These are phyloP conservation scores for Sanghuangporus weigelae DNA, from an alignment of 1,284 basidiomycete genomes.

Conservation along the genomic window DNA sequence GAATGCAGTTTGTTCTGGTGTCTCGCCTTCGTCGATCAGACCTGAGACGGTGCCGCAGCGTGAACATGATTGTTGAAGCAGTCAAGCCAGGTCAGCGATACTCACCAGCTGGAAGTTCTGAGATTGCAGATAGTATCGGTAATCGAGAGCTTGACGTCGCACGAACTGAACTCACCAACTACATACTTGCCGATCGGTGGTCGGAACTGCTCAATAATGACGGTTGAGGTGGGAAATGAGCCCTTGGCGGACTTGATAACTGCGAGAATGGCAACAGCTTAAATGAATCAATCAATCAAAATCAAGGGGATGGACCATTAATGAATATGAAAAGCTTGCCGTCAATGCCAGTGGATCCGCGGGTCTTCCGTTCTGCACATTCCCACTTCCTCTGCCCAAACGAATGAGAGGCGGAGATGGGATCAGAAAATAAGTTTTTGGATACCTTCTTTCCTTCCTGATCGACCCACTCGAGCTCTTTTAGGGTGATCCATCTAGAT, in stretches of 20 bases:
- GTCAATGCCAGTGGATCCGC: constrained; percentile 33
- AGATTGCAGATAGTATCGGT: constrained; percentile 1
- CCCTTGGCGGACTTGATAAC: constrained; percentile 69
- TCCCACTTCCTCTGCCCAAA: constrained; percentile 73
- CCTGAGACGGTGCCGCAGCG: constrained; percentile 36
- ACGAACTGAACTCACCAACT: constrained; percentile 47
- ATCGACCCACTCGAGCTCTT: constrained; percentile 73
- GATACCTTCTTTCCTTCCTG: constrained; percentile 67
- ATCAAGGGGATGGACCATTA: no score
- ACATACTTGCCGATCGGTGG: constrained; percentile 73
- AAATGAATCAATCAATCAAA: constrained; percentile 24
- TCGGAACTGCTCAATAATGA: constrained; percentile 86
- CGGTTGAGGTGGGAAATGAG: constrained; percentile 64
- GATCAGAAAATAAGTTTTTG: constrained; percentile 71
- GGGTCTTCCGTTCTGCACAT: constrained; percentile 74
- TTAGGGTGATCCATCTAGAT: constrained; percentile 66
- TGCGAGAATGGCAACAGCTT: constrained; percentile 81
- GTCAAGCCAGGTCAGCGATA: background rate
- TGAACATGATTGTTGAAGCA: no score
- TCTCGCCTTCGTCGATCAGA: constrained; percentile 79
- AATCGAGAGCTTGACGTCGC: background rate
- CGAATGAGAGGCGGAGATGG: constrained; percentile 28
- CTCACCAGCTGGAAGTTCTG: constrained; percentile 79
- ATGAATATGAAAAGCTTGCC: constrained; percentile 7
- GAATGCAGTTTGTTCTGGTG: constrained; percentile 70